Conservation (phyloP, 371 early-diverging fungal species). For the Conidiobolus incongruus region DNA sequence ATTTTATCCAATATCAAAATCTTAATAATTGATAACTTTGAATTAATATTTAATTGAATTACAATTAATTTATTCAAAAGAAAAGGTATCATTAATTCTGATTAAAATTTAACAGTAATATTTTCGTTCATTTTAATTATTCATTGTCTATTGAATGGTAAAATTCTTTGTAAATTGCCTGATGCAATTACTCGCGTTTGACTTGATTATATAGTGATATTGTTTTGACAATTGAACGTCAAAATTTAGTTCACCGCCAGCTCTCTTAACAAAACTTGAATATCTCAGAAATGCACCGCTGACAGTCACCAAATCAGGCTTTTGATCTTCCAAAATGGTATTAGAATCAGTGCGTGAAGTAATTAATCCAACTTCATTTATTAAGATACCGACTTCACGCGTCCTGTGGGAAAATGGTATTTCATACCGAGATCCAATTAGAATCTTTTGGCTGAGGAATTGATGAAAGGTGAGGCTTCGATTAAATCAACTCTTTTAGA, state of each 20-base stretch:
- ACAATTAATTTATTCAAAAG: no score
- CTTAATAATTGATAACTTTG: no score
- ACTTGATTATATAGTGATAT: no score
- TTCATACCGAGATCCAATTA: conserved; percentile 32
- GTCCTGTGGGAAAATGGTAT: conserved; percentile 38
- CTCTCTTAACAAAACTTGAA: conserved; percentile 21
- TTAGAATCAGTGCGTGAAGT: conserved; percentile 36
- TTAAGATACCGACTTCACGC: conserved; percentile 21
- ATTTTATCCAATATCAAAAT: no score
- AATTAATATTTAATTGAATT: no score
- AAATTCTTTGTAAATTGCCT: no score
- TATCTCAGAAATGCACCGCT: conserved; percentile 57
- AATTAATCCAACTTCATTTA: conserved; percentile 57
- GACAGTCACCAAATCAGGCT: conserved; percentile 50
- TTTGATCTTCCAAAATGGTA: conserved; percentile 25
- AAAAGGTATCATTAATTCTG: no score
- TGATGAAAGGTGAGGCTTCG: conserved; percentile 49
- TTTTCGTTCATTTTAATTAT: no score
- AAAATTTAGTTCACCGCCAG: conserved; percentile 33
- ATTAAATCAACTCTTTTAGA: conserved; percentile 51
- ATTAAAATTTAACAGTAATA: no score
- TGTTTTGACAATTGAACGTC: conserved; percentile 35
- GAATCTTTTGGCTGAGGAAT: conserved; percentile 21
- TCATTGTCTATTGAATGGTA: no score
- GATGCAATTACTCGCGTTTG: no score